Conservation (phyloP, 169 alveolate species). For the Amoebophrya sp. region DNA sequence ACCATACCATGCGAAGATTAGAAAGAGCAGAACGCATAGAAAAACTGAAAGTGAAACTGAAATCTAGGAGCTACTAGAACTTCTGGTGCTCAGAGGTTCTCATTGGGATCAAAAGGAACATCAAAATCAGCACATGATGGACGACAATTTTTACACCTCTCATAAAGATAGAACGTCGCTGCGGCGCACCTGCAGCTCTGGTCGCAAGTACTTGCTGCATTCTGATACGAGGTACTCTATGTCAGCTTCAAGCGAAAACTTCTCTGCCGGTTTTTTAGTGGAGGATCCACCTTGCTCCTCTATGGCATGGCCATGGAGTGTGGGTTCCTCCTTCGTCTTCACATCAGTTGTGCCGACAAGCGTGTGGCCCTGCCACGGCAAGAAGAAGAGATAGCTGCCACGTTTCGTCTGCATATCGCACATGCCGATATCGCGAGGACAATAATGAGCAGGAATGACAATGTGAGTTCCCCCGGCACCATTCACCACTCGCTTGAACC, state of each 20-base stretch:
- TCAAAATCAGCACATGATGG: no score
- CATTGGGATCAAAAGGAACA: no score
- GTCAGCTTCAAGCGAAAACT: background rate
- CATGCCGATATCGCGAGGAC: slow-evolving; percentile 55
- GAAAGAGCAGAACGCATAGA: no score
- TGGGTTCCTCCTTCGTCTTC: slow-evolving; percentile 58
- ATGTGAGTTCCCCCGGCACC: slow-evolving; percentile 41
- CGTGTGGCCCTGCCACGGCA: slow-evolving; percentile 77
- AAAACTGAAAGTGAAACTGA: no score
- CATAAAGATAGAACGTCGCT: slow-evolving; percentile 36
- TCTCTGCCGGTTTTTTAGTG: background rate
- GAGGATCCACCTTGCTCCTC: background rate
- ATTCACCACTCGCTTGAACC: background rate
- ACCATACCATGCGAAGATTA: slow-evolving; percentile 68
- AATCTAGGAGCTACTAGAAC: no score
- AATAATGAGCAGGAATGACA: slow-evolving; percentile 32
- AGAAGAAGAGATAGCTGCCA: slow-evolving; percentile 78
- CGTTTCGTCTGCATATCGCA: slow-evolving; percentile 80
- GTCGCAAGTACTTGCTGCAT: slow-evolving; percentile 56
- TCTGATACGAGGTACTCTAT: slow-evolving; percentile 58
- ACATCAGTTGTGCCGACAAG: slow-evolving; percentile 85
- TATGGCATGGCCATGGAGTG: slow-evolving; percentile 40
- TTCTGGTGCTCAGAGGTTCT: no score
- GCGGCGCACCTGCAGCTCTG: slow-evolving; percentile 49
- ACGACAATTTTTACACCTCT: no score